These are phyloP conservation scores for Dendrobium catenatum DNA, from an alignment of 106 monocot genomes.

Conservation along the genomic window DNA sequence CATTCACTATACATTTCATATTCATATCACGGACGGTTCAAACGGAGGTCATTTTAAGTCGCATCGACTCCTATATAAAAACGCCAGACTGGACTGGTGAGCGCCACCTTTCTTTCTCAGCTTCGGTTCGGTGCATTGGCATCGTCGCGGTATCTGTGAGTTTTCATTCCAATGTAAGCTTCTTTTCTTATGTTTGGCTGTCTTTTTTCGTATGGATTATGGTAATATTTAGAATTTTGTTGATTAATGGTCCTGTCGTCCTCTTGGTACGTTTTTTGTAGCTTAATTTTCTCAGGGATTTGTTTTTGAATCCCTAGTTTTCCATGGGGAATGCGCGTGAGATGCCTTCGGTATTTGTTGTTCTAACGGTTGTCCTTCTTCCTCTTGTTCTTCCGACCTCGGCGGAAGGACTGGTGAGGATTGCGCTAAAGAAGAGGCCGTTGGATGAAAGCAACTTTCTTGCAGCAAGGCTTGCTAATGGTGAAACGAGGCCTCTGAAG, in stretches of 20 bases:
- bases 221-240: background rate
- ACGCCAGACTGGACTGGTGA: no score
- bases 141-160: no score
- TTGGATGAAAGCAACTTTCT: conserved; percentile 34
- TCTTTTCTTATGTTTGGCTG: no score
- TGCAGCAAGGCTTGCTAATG: conserved; percentile 3
- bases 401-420: conserved; percentile 46
- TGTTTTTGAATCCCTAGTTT: background rate
- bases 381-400: conserved; percentile 17
- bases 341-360: background rate
- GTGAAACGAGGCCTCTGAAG: conserved; percentile 9
- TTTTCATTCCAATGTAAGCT: no score
- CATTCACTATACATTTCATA: no score
- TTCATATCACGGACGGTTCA: no score
- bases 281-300: background rate
- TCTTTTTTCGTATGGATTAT: no score
- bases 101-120: no score
- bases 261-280: background rate
- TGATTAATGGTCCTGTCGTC: background rate
- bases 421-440: conserved; percentile 61
- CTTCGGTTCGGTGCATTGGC: no score
- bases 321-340: conserved; percentile 25
- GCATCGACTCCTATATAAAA: no score
- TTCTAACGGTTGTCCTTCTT: conserved; percentile 24
- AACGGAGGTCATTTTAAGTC: no score